Evolutionary conservation across 2,329 filamentous ascomycete species (phyloP), one percentile per base, ranked within the genome.

Genomic region (Emergomyces orientalis): DNA sequence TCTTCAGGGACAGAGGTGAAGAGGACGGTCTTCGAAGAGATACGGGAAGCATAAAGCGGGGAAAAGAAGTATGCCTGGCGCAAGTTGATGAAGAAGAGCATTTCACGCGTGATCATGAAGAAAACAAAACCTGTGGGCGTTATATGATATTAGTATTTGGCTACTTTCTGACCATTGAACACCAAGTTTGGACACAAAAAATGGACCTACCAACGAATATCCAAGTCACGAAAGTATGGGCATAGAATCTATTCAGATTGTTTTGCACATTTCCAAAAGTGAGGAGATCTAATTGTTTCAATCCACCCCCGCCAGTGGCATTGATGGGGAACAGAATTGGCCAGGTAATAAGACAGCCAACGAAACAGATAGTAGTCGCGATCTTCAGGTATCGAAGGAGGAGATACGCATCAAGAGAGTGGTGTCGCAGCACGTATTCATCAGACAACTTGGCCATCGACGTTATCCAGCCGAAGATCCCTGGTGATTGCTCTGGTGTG

Each of bases 51-150:
- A 73, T 95, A 95, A 57, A 89, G 81, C 13, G 91, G 91, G 13
- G 91, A 92, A 62, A 95, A 84, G 49, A 95, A 84, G 77, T 95
- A 97, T 0, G 93, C 93, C 77, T 97, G 93, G 66, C 92, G 89
- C 60, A 97, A 78, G 71, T 95, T 96, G 79, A 97, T 88, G 76
- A 90, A 96, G 82, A 88, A 96, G 69, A 97, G 88, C 72, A 86
- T 87, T 75, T 97, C 93, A 63, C 93, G 85, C 62, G 91, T 88
- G 66, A 97, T 85, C 71, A 90, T 87, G 76, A 90, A 94, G 74
- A 97, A 88, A 67, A 97, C 82, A 72, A 97, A 97, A 55, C 84
- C 77, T 78, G 54, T 14, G 37, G 52, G 22, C 17, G 47, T n/a
- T 39, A 14, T n/a, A 2, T 25, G 17, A 32, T 55, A 52, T 62